phyloP scores from a whole-genome alignment of 148 eudicot species.

The Gaultheria prostrata region DNA sequence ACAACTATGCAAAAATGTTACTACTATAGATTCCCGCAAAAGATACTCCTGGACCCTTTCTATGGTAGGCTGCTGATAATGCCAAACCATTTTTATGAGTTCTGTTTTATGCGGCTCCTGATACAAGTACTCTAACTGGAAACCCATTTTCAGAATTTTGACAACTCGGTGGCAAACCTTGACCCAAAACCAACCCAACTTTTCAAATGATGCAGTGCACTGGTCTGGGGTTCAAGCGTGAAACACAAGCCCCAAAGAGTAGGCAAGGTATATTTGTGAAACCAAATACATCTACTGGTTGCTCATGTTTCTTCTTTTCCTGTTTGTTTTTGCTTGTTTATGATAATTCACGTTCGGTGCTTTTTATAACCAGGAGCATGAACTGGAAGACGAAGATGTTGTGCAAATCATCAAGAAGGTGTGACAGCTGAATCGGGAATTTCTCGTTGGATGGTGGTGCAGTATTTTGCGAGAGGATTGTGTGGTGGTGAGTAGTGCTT shows the following conservation, averaged over 20 bases:
- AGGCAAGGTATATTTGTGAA: conserved; percentile 62
- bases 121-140: background rate
- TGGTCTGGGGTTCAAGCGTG: conserved; percentile 95
- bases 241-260: conserved; percentile 98
- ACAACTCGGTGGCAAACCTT: background rate
- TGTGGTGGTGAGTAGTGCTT: background rate
- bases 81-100: too few species aligned
- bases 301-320: background rate
- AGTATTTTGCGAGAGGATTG: background rate
- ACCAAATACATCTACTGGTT: background rate
- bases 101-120: background rate
- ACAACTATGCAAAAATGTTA: too few species aligned
- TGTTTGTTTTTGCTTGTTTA: background rate
- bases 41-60: too few species aligned
- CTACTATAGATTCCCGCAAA: too few species aligned
- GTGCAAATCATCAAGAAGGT: conserved; percentile 96
- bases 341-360: background rate
- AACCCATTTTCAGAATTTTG: background rate
- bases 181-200: background rate
- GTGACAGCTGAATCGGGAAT: conserved; percentile 24
- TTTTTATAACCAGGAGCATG: conserved; percentile 65
- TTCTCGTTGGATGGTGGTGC: background rate
- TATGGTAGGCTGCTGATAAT: too few species aligned
- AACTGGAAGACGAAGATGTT: conserved; percentile 98
- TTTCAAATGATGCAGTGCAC: conserved; percentile 51